Evolutionary conservation across 352 stramenopile species (phyloP).

Genomic region (Phytopythium delawarense): DNA sequence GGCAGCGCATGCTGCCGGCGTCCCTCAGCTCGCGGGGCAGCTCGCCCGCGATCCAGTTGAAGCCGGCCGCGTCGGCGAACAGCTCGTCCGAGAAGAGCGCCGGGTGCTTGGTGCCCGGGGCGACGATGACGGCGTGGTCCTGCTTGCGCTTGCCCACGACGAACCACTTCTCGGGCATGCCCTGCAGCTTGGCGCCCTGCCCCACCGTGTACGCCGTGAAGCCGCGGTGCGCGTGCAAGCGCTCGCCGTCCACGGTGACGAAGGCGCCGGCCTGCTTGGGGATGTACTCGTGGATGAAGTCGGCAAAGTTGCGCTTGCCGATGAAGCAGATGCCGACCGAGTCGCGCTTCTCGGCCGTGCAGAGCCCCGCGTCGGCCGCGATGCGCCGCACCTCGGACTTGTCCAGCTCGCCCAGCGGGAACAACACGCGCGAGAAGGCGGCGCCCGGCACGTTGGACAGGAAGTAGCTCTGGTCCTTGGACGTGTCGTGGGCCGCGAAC

Average conservation of each 20-base stretch:
- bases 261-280: slow-evolving; percentile 70
- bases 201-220: slow-evolving; percentile 92
- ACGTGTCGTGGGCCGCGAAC: slow-evolving; percentile 75
- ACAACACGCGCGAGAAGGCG: slow-evolving; percentile 86
- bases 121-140: slow-evolving; percentile 82
- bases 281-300: slow-evolving; percentile 94
- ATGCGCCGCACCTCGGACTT: slow-evolving; percentile 93
- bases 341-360: slow-evolving; percentile 92
- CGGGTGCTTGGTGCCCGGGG: slow-evolving; percentile 87
- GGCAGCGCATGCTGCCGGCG: slow-evolving; percentile 47
- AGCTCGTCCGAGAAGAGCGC: slow-evolving; percentile 88
- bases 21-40: slow-evolving; percentile 35
- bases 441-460: slow-evolving; percentile 81
- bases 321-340: slow-evolving; percentile 99
- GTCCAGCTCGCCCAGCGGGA: slow-evolving; percentile 91
- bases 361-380: slow-evolving; percentile 73
- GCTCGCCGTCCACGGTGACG: slow-evolving; percentile 55
- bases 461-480: slow-evolving; percentile 98
- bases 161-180: slow-evolving; percentile 88
- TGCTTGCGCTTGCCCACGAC: slow-evolving; percentile 77
- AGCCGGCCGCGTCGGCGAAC: slow-evolving; percentile 57
- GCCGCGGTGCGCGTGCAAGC: slow-evolving; percentile 72
- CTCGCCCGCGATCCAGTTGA: slow-evolving; percentile 90
- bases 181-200: slow-evolving; percentile 89
- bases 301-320: slow-evolving; percentile 90